Evolutionary conservation across 495 filamentous ascomycete genomes (phyloP).

Genomic region (Podospora bellae-mahoneyi): DNA sequence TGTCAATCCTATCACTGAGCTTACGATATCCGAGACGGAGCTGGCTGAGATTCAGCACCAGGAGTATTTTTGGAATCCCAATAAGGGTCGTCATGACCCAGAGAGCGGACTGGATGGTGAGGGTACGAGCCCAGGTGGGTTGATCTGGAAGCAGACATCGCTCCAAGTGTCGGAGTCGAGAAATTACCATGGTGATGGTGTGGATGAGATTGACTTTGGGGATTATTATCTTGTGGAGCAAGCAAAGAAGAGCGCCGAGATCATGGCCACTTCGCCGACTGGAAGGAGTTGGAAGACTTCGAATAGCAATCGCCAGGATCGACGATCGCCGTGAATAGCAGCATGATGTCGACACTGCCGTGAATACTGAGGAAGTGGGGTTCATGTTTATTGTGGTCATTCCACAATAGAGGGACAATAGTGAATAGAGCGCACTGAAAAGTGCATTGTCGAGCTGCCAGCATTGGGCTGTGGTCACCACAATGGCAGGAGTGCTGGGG

Average conservation of each 20-base stretch:
- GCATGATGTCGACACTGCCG: too few species aligned
- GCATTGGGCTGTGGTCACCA: not conserved
- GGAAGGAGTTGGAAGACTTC: not conserved
- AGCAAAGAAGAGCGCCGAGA: constrained; percentile 14
- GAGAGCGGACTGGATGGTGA: not conserved
- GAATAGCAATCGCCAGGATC: not conserved
- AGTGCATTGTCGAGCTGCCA: not conserved
- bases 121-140: constrained; percentile 1
- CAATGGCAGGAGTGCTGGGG: not conserved
- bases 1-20: constrained; percentile 45
- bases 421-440: not conserved
- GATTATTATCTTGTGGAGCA: constrained; percentile 30
- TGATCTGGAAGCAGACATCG: constrained; percentile 27
- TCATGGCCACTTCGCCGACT: not conserved
- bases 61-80: constrained; percentile 28
- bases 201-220: constrained; percentile 11
- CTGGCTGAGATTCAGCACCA: not conserved
- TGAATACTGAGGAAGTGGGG: not conserved
- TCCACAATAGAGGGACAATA: not conserved
- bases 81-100: constrained; percentile 29
- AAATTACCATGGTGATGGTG: not conserved
- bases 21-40: constrained; percentile 51
- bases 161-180: constrained; percentile 21
- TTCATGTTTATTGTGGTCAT: not conserved
- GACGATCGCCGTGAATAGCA: not conserved